Evolutionary conservation across 805 yeast species (phyloP), one percentile per base, ranked within the genome.

Genomic region (Debaryomyces hansenii): DNA sequence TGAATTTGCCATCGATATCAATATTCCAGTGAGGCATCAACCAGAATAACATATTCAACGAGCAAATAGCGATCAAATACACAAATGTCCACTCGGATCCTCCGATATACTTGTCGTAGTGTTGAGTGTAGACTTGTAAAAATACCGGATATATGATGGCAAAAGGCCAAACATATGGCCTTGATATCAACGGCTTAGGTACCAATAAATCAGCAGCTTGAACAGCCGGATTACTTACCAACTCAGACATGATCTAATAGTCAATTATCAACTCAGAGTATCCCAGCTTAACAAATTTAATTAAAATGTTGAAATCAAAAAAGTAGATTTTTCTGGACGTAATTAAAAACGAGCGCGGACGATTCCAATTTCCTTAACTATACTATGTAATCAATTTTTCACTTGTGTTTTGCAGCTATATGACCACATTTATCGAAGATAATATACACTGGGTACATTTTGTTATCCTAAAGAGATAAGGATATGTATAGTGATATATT

Each of bases 21-120:
- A 90, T 78, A 62, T 84, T 90, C 99, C 99, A 92, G 59, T 86
- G 85, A n/a, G 98, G 97, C 80, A 90, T 80, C 64, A 92, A 79
- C 85, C 90, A 78, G 47, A 92, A 72, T 62, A 92, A 72, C 37
- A 84, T 70, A 62, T 92, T 95, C 48, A 86, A 50, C 2, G 96
- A 82, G 32, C 85, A 64, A 42, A 91, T 74, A 5, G 90, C 66
- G 49, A 95, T 85, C 20, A 90, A 72, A 59, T 82, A 91, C 32
- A 92, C 94, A 64, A 88, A 89, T 0, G 98, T 94, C 98, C 99
- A 94, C 69, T 92, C 99, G 39, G 85, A 78, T 20, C 97, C 97
- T 38, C 79, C 86, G 59, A 92, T 86, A 62, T 88, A 88, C 47
- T 69, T 73, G 47, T 92, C 98, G 65, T 92, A 92, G 47, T 84